Evolutionary conservation across 257 asterid genomes (phyloP).

Genomic region (Nicotiana obtusifolia): DNA sequence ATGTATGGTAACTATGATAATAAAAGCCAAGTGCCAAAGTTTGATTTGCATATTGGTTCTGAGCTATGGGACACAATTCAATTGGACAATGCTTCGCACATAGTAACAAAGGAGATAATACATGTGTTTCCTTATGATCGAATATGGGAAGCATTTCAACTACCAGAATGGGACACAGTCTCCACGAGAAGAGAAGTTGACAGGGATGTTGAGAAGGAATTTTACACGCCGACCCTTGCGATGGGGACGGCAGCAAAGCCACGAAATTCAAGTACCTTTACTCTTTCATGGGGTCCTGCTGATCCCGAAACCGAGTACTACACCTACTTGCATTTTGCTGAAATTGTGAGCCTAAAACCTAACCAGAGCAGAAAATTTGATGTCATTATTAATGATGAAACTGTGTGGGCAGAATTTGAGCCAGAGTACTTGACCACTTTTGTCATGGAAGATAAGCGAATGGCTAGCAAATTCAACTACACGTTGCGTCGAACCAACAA

Average conservation of each 20-base stretch:
- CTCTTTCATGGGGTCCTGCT: not conserved
- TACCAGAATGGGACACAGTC: too few relatives aligned
- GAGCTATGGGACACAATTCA: too few relatives aligned
- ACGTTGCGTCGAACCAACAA: not conserved
- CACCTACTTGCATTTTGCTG: conserved; percentile 28
- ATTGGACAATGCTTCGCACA: too few relatives aligned
- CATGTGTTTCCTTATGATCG: too few relatives aligned
- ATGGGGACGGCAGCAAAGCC: conserved; percentile 25
- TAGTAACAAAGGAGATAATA: too few relatives aligned
- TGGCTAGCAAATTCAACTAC: not conserved
- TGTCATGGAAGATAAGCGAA: not conserved
- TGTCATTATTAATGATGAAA: not conserved
- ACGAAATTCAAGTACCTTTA: not conserved
- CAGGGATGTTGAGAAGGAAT: not conserved
- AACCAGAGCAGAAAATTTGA: conserved; percentile 22
- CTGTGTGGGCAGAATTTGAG: not conserved
- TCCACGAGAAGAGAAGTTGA: not conserved
- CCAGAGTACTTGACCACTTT: not conserved
- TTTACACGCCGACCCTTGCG: not conserved
- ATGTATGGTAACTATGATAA: too few relatives aligned
- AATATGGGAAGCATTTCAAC: too few relatives aligned
- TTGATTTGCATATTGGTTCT: too few relatives aligned
- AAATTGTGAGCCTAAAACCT: conserved; percentile 1
- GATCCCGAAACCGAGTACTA: conserved; percentile 3
- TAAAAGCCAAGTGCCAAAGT: too few relatives aligned